phyloP scores from a whole-genome alignment of 495 filamentous ascomycete genomes.

The Cercophora sp. region DNA sequence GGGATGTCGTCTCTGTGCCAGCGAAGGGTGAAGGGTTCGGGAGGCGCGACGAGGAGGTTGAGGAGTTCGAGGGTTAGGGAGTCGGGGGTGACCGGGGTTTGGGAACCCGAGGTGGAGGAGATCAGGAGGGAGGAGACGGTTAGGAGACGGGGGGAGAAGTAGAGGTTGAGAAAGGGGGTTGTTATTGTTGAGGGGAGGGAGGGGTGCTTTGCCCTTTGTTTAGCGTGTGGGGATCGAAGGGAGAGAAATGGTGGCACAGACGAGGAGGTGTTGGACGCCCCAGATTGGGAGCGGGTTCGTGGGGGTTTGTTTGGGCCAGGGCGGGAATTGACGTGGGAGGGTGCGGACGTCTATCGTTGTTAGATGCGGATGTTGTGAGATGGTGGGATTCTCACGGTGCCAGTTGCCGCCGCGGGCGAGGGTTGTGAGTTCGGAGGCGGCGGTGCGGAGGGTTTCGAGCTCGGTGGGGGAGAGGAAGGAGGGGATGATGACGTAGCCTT shows the following conservation, averaged over 20 bases:
- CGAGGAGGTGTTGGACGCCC: conserved; percentile 82
- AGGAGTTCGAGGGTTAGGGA: conserved; percentile 54
- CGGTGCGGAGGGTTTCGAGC: conserved; percentile 46
- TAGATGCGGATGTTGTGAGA: too few relatives aligned
- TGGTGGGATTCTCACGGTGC: too few relatives aligned
- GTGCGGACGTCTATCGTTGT: conserved; percentile 81
- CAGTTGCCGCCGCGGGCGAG: conserved; percentile 60
- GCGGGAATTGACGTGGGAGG: conserved; percentile 81
- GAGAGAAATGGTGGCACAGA: too few relatives aligned
- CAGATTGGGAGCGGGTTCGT: conserved; percentile 57
- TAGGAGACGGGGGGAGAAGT: conserved; percentile 62
- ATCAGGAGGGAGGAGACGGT: conserved; percentile 1
- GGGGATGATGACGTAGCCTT: conserved; percentile 37
- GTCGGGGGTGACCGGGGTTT: not conserved
- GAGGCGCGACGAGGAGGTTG: conserved; percentile 69
- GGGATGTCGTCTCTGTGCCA: conserved; percentile 81
- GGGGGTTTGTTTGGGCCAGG: conserved; percentile 57
- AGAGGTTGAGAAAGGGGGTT: conserved; percentile 54
- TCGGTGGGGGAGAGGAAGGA: conserved; percentile 29
- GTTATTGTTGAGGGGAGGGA: too few relatives aligned
- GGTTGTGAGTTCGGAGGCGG: conserved; percentile 48
- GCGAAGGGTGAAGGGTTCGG: conserved; percentile 58
- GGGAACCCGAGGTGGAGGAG: not conserved
- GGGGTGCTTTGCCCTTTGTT: too few relatives aligned
- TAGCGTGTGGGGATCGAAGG: too few relatives aligned